Percentiles rank a stretch among this genome's conserved stretches.
Evolutionary conservation across 805 yeast species (phyloP).

Genomic region (Saccharomycopsis sp.): DNA sequence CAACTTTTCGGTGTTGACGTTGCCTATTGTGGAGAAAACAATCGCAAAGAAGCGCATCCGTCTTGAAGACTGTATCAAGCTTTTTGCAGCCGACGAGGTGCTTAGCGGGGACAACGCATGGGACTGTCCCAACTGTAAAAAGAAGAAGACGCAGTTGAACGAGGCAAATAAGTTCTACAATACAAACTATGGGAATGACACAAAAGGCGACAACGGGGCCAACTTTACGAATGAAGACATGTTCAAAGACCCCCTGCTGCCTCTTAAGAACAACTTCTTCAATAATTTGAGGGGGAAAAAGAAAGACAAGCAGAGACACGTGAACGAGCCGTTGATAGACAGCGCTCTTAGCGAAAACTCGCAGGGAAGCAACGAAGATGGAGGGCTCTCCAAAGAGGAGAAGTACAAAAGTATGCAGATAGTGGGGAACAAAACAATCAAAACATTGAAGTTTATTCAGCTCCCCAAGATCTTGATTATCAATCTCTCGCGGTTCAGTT

Average conservation of each 20-base stretch:
- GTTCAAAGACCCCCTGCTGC: slow-evolving; percentile 2
- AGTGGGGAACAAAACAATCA: slow-evolving; percentile 40
- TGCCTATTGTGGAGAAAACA: slow-evolving; percentile 48
- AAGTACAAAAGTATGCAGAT: slow-evolving; percentile 18
- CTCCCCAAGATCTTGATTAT: slow-evolving; percentile 75
- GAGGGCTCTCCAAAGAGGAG: slow-evolving; percentile 1
- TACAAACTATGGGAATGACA: slow-evolving; percentile 8
- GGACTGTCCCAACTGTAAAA: slow-evolving; percentile 70
- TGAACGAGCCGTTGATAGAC: neutral
- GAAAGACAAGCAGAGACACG: slow-evolving; percentile 4
- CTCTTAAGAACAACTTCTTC: slow-evolving; percentile 1
- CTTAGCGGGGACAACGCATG: slow-evolving; percentile 72
- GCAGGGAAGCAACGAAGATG: slow-evolving; percentile 4
- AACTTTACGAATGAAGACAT: neutral
- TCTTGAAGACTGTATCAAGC: slow-evolving; percentile 55
- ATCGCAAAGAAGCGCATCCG: slow-evolving; percentile 30
- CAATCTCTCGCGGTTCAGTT: slow-evolving; percentile 74
- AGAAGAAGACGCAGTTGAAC: slow-evolving; percentile 23
- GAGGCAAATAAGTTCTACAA: slow-evolving; percentile 8
- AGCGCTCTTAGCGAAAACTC: neutral
- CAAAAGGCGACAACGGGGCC: neutral
- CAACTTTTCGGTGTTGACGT: slow-evolving; percentile 54
- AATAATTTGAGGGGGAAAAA: slow-evolving; percentile 8
- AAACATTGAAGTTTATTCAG: slow-evolving; percentile 66
- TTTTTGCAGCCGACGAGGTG: slow-evolving; percentile 58